phyloP scores from a whole-genome alignment of 2,329 filamentous ascomycete species.

The Cladorrhinum sp. region DNA sequence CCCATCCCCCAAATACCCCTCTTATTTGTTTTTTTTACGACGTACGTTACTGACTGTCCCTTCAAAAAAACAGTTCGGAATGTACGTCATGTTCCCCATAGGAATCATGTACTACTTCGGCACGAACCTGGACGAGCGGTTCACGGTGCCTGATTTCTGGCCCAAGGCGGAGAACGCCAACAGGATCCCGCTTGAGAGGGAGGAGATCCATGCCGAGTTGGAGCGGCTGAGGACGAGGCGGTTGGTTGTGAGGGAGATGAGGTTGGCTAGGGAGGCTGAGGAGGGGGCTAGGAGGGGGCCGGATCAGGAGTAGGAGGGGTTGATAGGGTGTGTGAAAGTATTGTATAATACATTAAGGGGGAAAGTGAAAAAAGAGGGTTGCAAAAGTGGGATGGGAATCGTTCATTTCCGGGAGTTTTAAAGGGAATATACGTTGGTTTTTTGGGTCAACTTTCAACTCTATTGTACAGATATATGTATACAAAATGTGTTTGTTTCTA shows the following conservation, averaged over 20 bases:
- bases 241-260: constrained; percentile 74
- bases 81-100: constrained; percentile 98
- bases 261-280: constrained; percentile 40
- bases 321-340: background rate
- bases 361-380: background rate
- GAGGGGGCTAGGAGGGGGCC: constrained; percentile 8
- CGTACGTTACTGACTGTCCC: too few species aligned
- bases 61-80: constrained; percentile 70
- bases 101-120: constrained; percentile 99
- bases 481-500: constrained; percentile 2
- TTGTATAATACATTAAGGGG: background rate
- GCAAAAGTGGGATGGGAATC: background rate
- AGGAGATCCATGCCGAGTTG: constrained; percentile 81
- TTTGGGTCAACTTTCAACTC: too few species aligned
- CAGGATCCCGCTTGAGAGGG: constrained; percentile 69
- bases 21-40: too few species aligned
- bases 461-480: constrained; percentile 34
- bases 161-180: constrained; percentile 76
- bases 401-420: background rate
- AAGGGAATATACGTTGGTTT: too few species aligned
- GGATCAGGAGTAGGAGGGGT: constrained; percentile 8
- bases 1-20: background rate
- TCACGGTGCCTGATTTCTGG: constrained; percentile 90
- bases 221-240: constrained; percentile 62
- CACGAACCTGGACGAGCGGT: constrained; percentile 92